A percentile compares a stretch with the other conserved stretches of the same genome.
These are phyloP conservation scores for Leptographium procerum DNA, from an alignment of 2,329 filamentous ascomycete genomes.

Conservation along the genomic window DNA sequence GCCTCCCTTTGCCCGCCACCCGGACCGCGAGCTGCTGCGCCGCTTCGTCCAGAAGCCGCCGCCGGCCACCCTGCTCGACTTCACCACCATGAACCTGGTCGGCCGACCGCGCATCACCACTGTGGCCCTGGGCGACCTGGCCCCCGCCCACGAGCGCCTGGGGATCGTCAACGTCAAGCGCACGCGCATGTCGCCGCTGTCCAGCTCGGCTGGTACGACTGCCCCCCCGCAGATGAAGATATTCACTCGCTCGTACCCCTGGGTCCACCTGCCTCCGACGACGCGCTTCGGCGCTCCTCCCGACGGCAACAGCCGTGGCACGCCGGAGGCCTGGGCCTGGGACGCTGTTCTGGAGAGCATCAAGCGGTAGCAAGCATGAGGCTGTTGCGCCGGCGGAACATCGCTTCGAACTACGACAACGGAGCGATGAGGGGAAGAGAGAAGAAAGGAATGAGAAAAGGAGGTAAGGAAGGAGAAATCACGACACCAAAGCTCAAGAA, in stretches of 20 bases:
- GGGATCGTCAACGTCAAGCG: conserved; percentile 26
- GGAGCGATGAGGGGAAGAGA: background rate
- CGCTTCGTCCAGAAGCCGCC: conserved; percentile 38
- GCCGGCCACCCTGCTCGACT: conserved; percentile 32
- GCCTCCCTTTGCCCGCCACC: conserved; percentile 49
- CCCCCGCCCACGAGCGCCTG: conserved; percentile 18
- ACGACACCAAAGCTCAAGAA: too few species aligned
- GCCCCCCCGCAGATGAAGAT: background rate
- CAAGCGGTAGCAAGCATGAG: conserved; percentile 1
- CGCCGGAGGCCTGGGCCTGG: conserved; percentile 26
- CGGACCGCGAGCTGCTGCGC: conserved; percentile 35
- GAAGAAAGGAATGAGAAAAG: too few species aligned
- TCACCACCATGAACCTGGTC: conserved; percentile 45
- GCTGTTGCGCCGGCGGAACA: background rate
- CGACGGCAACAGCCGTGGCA: conserved; percentile 8
- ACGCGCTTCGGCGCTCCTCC: conserved; percentile 21
- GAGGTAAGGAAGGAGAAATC: too few species aligned
- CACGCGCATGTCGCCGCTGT: too few species aligned
- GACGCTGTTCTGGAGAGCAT: conserved; percentile 18
- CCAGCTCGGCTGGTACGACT: background rate
- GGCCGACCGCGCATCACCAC: conserved; percentile 36
- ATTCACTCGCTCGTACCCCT: conserved; percentile 20
- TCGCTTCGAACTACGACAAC: background rate
- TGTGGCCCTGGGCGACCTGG: conserved; percentile 23
- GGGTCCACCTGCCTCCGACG: conserved; percentile 19